Conservation (phyloP, 108 stramenopile genomes). For the Cyclotella distinguenda region DNA sequence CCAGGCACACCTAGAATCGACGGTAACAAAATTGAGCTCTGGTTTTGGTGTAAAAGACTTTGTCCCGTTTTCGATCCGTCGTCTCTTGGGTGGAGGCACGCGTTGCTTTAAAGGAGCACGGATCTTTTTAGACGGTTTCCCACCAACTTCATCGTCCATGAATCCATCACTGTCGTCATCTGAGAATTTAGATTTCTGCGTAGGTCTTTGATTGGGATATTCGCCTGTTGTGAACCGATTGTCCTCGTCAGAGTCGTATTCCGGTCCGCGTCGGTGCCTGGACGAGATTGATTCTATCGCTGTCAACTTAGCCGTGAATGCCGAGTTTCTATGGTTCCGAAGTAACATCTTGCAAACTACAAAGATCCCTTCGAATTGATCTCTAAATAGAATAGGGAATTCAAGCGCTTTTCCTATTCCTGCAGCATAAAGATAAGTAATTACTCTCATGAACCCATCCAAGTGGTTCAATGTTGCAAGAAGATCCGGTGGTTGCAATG, state of each 20-base stretch:
- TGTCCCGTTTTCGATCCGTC: slow-evolving; percentile 21
- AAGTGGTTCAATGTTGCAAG: slow-evolving; percentile 30
- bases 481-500: slow-evolving; percentile 21
- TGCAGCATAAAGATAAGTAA: slow-evolving; percentile 19
- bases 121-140: background rate
- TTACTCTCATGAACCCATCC: slow-evolving; percentile 30
- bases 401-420: slow-evolving; percentile 9
- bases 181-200: slow-evolving; percentile 6
- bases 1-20: slow-evolving; percentile 41
- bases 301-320: slow-evolving; percentile 6
- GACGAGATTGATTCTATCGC: background rate
- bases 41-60: slow-evolving; percentile 3
- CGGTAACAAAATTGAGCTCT: slow-evolving; percentile 1
- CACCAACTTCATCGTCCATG: slow-evolving; percentile 27
- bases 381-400: slow-evolving; percentile 12
- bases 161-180: slow-evolving; percentile 41
- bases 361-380: slow-evolving; percentile 36
- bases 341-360: slow-evolving; percentile 22
- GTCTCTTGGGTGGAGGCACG: slow-evolving; percentile 35
- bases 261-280: background rate
- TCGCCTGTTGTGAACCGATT: slow-evolving; percentile 11
- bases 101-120: slow-evolving; percentile 2
- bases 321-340: slow-evolving; percentile 25
- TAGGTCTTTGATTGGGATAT: background rate
- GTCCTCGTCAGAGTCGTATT: slow-evolving; percentile 40